A percentile compares a stretch with the other conserved stretches of the same genome.
These are phyloP conservation scores for Camelina neglecta DNA, from an alignment of 345 rosid species.

Conservation along the genomic window DNA sequence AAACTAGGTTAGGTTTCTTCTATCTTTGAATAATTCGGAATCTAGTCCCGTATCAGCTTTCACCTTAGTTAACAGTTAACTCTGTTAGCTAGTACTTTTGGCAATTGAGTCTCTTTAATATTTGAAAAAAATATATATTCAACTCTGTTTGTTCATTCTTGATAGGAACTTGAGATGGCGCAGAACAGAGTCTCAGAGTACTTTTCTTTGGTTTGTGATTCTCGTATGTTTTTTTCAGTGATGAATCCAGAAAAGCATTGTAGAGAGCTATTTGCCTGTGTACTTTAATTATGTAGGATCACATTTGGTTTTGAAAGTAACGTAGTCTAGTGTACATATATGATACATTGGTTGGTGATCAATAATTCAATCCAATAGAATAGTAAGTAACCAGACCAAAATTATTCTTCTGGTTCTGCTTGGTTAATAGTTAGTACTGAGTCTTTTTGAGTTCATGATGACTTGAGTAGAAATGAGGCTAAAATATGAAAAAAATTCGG, in stretches of 20 bases:
- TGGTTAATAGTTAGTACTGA: background rate
- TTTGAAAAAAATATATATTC: background rate
- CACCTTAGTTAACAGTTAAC: background rate
- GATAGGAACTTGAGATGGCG: background rate
- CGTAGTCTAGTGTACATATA: background rate
- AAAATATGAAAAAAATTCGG: background rate
- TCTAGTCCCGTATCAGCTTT: background rate
- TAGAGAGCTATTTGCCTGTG: background rate
- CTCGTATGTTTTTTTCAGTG: background rate
- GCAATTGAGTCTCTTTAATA: background rate
- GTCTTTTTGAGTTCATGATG: background rate
- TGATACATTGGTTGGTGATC: background rate
- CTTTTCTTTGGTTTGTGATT: background rate
- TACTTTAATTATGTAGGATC: background rate
- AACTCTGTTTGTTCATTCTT: background rate
- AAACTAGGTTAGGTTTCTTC: background rate
- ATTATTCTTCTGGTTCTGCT: background rate
- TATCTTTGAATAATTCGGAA: background rate
- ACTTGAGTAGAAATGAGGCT: background rate
- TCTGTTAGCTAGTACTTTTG: background rate
- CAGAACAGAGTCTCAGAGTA: background rate
- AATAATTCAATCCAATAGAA: background rate
- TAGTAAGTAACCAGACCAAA: background rate
- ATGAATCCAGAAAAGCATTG: background rate
- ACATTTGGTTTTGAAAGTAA: conserved; percentile 6